phyloP scores from a whole-genome alignment of 805 yeast species.

The Cyberlindnera maclurae region DNA sequence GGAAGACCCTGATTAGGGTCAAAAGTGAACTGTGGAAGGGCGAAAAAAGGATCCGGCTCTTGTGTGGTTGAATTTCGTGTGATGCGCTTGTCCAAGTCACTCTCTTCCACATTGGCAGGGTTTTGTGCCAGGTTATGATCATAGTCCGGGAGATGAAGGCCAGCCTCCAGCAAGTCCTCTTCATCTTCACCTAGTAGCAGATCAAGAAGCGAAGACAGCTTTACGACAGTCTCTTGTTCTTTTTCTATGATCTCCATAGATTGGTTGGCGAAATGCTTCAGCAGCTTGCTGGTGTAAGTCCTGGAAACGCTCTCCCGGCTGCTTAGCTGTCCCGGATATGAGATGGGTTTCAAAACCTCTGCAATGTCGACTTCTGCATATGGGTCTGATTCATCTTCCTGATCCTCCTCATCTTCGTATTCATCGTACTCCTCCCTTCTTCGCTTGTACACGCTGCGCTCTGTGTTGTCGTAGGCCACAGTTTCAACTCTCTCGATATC shows the following conservation, averaged over 20 bases:
- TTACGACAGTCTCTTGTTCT: constrained; percentile 73
- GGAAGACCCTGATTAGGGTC: constrained; percentile 45
- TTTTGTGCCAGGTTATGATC: constrained; percentile 27
- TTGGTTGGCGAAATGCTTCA: constrained; percentile 58
- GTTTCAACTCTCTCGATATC: constrained; percentile 16
- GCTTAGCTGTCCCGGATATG: constrained; percentile 73
- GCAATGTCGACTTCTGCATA: constrained; percentile 45
- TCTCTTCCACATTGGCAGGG: constrained; percentile 6
- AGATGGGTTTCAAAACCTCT: constrained; percentile 66
- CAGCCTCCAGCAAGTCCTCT: constrained; percentile 52
- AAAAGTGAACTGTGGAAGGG: constrained; percentile 40
- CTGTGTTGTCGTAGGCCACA: constrained; percentile 26
- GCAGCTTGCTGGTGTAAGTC: constrained; percentile 53
- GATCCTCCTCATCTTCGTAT: constrained; percentile 24
- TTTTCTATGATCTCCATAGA: constrained; percentile 71
- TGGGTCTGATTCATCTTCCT: constrained; percentile 34
- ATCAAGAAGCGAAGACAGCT: constrained; percentile 63
- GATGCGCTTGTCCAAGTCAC: constrained; percentile 23
- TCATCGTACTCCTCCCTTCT: constrained; percentile 25
- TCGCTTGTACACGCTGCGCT: constrained; percentile 25
- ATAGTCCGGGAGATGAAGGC: constrained; percentile 59
- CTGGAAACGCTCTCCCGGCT: constrained; percentile 60
- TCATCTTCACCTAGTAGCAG: constrained; percentile 87
- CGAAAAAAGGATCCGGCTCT: constrained; percentile 58
- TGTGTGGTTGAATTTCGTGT: constrained; percentile 23